Evolutionary conservation across 1,139 yeast genomes (phyloP).

Genomic region (Wickerhamomyces sp.): DNA sequence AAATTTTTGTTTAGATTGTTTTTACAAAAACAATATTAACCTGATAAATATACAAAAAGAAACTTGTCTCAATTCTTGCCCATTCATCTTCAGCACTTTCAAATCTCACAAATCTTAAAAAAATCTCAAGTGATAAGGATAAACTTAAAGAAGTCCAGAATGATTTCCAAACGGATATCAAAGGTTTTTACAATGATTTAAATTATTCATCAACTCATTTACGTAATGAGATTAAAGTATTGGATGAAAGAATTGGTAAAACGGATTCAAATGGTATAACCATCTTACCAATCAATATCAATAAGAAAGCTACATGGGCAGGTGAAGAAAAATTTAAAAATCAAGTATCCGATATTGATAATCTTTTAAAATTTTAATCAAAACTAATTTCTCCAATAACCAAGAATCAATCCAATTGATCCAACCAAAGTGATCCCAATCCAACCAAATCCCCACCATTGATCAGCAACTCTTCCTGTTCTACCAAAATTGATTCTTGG

Average conservation of each 20-base stretch:
- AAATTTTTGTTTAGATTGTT: too few relatives aligned
- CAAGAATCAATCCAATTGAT: slow-evolving; percentile 9
- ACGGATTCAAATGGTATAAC: slow-evolving; percentile 37
- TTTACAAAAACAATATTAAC: slow-evolving; percentile 21
- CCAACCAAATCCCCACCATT: slow-evolving; percentile 4
- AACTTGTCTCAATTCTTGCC: slow-evolving; percentile 22
- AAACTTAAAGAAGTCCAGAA: slow-evolving; percentile 10
- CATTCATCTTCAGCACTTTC: slow-evolving; percentile 23
- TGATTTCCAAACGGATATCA: slow-evolving; percentile 16
- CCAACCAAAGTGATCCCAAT: slow-evolving; percentile 12
- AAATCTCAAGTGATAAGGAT: slow-evolving; percentile 16
- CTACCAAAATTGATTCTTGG: slow-evolving; percentile 19
- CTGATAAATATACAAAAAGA: too few relatives aligned
- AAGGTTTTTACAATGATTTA: slow-evolving; percentile 20
- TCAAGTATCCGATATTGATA: slow-evolving; percentile 12
- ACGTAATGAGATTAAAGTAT: slow-evolving; percentile 50
- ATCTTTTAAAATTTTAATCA: too few relatives aligned
- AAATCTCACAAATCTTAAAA: slow-evolving; percentile 16
- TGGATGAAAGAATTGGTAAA: slow-evolving; percentile 55
- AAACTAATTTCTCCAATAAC: neutral
- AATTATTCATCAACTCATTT: slow-evolving; percentile 33
- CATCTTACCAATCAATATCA: slow-evolving; percentile 55
- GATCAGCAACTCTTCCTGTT: slow-evolving; percentile 14
- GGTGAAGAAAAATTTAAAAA: slow-evolving; percentile 43
- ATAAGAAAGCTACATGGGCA: slow-evolving; percentile 55